Evolutionary conservation across 1,139 yeast species (phyloP), one percentile per base, ranked within the genome.

Genomic region (Pichia sp.): DNA sequence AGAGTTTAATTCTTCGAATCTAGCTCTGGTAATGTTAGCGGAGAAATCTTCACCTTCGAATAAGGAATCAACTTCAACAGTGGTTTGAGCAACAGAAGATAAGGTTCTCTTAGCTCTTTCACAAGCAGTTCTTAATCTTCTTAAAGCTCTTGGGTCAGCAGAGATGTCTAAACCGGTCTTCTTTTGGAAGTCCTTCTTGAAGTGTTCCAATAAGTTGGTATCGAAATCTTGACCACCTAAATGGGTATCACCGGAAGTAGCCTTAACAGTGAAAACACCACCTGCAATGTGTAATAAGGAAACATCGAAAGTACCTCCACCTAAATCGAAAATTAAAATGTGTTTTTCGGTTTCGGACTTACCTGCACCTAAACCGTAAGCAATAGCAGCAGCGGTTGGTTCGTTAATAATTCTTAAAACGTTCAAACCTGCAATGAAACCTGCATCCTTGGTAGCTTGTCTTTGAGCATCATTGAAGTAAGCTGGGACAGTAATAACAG

Each of bases 211-310:
- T 67, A 90, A 81, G 80, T 88, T 85, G 81, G 90, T 82, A 73
- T 88, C 97, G 75, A 90, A 90, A 79, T 90, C 97, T 79, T 90
- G 95, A 84, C 97, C 97, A 83, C 98, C 97, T 79, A 90, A 84
- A 76, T 90, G 98, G 65, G 98, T 92, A 77, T 92, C 97, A 87
- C 98, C 98, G 69, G 97, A 96, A 64, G 98, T 92, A 64, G 98
- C 94, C 82, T 90, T 90, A 68, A 92, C 98, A 67, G 95, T 90
- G 84, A 90, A 92, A 66, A 92, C 94, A 81, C 98, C 98, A 72
- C 94, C 97, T 69, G 94, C 95, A 69, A 92, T 87, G 78, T 87
- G 85, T 71, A 90, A 78, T 64, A 90, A 79, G 51, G 98, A 92
- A 58, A 90, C 97, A 85, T 88, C 97, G 75, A 88, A 88, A 70